Conservation (phyloP, 176 grass and related monocot species). For the Paspalum vaginatum region DNA sequence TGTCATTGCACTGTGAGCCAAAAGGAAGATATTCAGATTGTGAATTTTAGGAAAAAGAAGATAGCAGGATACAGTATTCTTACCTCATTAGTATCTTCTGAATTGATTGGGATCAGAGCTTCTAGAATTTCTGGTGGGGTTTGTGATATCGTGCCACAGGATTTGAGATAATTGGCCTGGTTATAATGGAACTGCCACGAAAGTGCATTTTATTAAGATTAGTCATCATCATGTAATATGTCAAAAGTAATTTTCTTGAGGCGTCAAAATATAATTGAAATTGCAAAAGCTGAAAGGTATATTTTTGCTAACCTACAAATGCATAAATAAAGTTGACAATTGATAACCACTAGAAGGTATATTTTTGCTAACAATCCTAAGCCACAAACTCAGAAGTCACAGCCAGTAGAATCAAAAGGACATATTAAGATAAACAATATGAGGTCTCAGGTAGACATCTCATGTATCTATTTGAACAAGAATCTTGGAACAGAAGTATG, state of each 20-base stretch:
- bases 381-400: neutral
- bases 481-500: neutral
- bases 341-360: neutral
- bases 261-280: neutral
- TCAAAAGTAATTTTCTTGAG: neutral
- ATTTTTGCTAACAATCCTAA: neutral
- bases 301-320: neutral
- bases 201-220: neutral
- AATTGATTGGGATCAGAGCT: conserved; percentile 6
- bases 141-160: conserved; percentile 62
- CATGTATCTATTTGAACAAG: neutral
- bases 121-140: conserved; percentile 55
- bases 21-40: conserved; percentile 28
- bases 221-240: neutral
- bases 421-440: neutral
- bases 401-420: neutral
- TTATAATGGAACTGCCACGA: conserved; percentile 22
- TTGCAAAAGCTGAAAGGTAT: neutral
- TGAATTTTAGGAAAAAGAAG: neutral
- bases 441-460: neutral
- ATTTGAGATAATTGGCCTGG: conserved; percentile 76
- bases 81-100: conserved; percentile 40
- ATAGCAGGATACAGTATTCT: conserved; percentile 1
- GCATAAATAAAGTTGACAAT: neutral
- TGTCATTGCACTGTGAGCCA: conserved; percentile 19